Base-by-base conservation (phyloP, 139 green algal species). In the Volvox reticuliferus region DNA sequence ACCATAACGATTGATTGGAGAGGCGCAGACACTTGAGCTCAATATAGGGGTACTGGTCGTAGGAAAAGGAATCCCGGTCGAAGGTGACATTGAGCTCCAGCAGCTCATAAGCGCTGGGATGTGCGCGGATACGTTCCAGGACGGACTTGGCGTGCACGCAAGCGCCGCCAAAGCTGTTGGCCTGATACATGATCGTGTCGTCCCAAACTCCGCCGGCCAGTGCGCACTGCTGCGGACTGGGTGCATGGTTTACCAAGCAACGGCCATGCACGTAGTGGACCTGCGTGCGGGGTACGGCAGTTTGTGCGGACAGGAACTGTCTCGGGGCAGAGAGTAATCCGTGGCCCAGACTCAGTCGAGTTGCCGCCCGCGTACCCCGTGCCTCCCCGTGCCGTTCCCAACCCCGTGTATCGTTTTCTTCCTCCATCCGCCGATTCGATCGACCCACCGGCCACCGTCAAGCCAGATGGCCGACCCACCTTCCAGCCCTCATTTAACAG, bases 231-330 rank as follows among this genome's bases (percentile, higher is more conserved):
- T 98, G 96, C 3, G 95, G 94, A 33, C 86, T 94, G 26, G 96
- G 96, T 0, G 92, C 94, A 85, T 98, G 96, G 32, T 96, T 94
- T 50, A 96, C 96, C 71, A 97, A 81, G 93, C 96, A 98, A 2
- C 55, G 79, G 33, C 90, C 90, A 6, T 73, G 50, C 61, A 97
- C 76, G 73, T 95, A 94, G 26, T 89, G 67, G 33, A 96, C 91
- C 90, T 95, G 92, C 6, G 28, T 14, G 50, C 5, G 44, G 44
- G 44, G 44, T 55, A 55, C 44, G 44, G 44, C 44, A 9, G 44
- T 55, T 55, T 14, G 44, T 55, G 44, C 44, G 44, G 44, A 55
- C 5, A 9, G 9, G 5, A 9, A 55, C 44, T 55, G 44, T 55
- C 5, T 55, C 44, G 9, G n/a, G 44, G 9, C 44, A 55, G 44